Base-by-base conservation (phyloP, 2,329 filamentous ascomycete genomes). In the Aureobasidium sp. region DNA sequence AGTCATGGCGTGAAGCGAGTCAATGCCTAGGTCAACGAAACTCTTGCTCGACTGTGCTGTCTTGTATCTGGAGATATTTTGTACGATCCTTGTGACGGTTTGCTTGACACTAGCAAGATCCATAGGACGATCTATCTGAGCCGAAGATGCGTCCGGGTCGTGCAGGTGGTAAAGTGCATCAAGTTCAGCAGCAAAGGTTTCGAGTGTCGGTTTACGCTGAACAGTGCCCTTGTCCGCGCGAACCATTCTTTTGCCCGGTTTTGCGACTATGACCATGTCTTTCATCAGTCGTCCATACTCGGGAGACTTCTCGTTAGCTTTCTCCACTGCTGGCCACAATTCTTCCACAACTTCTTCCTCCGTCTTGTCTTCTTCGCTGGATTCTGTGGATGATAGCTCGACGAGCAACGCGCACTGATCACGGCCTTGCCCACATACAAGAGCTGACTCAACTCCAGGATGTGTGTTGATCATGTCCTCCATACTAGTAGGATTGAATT, bases 201-300 rank as follows among this genome's bases (percentile, higher is more conserved):
- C 64, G 9, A 75, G 60, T 0, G 79, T 78, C 0, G 72, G 70
- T 0, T 69, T 70, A 3, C 78, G 74, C 67, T 78, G 76, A 3
- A 80, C 72, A 0, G 74, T 78, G 0, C 77, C 76, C 66, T 83
- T 81, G 15, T 77, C 74, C 0, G 80, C 79, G 15, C 70, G 73
- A 5, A 74, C 65, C 55, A 82, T 79, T 0, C 77, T 76, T 66
- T 79, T 78, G 4, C 72, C 70, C 12, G 70, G 71, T 15, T 74
- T 70, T 0, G 77, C 69, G 52, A 82, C 70, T 0, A 74, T 68
- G n/a, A 82, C 72, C 57, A 75, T 77, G 37, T 74, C 72, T 63
- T 73, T 75, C 53, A 71, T 72, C 1, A 83, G 67, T 29, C 76
- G 75, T 3, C 72, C 75, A 65, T 79, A 77, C 11, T 74, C 73